These are phyloP conservation scores for Lepidium didymum DNA, from an alignment of 345 rosid species.

Conservation along the genomic window DNA sequence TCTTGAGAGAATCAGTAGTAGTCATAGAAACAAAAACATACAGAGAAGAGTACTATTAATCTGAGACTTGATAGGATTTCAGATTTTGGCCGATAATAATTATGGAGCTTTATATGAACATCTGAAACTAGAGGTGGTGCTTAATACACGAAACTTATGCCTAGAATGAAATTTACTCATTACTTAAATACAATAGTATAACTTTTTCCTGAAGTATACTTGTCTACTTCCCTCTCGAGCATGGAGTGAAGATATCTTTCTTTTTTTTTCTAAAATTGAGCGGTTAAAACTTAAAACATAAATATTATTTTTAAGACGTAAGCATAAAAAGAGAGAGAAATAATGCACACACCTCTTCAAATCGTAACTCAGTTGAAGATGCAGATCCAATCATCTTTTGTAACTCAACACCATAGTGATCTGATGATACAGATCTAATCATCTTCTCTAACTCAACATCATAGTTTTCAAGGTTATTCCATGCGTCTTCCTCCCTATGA, in stretches of 20 bases:
- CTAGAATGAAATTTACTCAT: constrained; percentile 1
- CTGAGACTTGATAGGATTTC: neutral
- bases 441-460: constrained; percentile 26
- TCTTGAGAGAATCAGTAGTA: neutral
- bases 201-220: neutral
- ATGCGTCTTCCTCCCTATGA: constrained; percentile 12
- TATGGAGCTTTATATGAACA: neutral
- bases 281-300: neutral
- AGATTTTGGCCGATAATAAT: neutral
- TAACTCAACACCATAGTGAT: constrained; percentile 22
- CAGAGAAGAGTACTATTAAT: neutral
- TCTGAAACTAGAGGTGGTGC: neutral
- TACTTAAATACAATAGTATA: neutral
- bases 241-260: neutral
- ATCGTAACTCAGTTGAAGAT: constrained; percentile 35
- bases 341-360: constrained; percentile 40
- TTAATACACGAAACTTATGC: constrained; percentile 2
- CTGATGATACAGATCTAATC: constrained; percentile 26
- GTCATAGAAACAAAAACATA: neutral
- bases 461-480: constrained; percentile 9
- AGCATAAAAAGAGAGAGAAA: neutral
- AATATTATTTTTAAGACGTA: constrained; percentile 2
- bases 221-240: neutral
- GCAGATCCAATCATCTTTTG: constrained; percentile 32
- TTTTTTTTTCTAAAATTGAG: neutral